phyloP scores from a whole-genome alignment of 805 yeast species.

The Candida verbasci region DNA sequence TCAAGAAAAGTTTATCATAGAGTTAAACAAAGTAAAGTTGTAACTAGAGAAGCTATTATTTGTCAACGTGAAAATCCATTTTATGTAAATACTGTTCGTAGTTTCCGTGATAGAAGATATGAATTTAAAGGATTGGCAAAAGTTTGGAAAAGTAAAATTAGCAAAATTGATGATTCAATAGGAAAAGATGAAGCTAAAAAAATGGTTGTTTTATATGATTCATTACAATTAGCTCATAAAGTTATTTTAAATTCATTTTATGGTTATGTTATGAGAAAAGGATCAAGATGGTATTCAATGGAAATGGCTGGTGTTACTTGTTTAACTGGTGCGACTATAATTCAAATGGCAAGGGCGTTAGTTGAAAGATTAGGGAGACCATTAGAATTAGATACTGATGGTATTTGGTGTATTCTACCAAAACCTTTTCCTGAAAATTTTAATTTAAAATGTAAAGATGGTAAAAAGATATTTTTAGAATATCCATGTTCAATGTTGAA shows the following conservation, averaged over 20 bases:
- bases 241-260: conserved; percentile 94
- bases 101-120: conserved; percentile 92
- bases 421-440: conserved; percentile 89
- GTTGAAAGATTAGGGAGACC: conserved; percentile 96
- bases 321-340: conserved; percentile 94
- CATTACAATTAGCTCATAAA: conserved; percentile 93
- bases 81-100: conserved; percentile 89
- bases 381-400: conserved; percentile 95
- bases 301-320: conserved; percentile 99
- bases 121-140: conserved; percentile 92
- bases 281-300: conserved; percentile 99
- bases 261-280: conserved; percentile 98
- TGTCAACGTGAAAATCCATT: conserved; percentile 98
- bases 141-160: conserved; percentile 83
- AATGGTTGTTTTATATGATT: conserved; percentile 90
- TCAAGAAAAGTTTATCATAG: conserved; percentile 82
- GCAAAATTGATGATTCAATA: conserved; percentile 53
- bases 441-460: conserved; percentile 65
- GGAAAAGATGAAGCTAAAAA: conserved; percentile 86
- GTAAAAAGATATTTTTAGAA: conserved; percentile 71
- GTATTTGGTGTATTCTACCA: conserved; percentile 98
- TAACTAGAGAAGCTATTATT: conserved; percentile 86
- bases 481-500: conserved; percentile 97
- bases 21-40: conserved; percentile 74
- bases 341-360: conserved; percentile 90